These are phyloP conservation scores for Neonectria sp. DNA, from an alignment of 2,329 filamentous ascomycete genomes.

Conservation along the genomic window DNA sequence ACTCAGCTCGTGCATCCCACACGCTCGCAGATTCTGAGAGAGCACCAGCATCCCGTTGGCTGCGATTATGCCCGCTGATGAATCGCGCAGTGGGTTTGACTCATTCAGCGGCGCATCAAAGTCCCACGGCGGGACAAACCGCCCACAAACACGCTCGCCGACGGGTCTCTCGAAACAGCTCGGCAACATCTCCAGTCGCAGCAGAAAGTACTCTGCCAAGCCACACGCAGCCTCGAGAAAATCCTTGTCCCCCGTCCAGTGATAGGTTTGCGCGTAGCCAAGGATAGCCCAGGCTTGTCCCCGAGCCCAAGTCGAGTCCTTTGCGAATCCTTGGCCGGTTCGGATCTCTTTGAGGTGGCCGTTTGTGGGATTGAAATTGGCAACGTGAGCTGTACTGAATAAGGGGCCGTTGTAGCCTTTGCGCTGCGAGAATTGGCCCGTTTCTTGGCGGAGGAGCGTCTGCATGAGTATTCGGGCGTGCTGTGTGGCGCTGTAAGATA, in stretches of 20 bases:
- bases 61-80: slow-evolving; percentile 56
- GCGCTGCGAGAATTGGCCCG: slow-evolving; percentile 17
- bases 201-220: slow-evolving; percentile 66
- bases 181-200: slow-evolving; percentile 54
- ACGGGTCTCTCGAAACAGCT: slow-evolving; percentile 45
- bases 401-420: slow-evolving; percentile 29
- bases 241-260: slow-evolving; percentile 60
- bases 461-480: slow-evolving; percentile 60
- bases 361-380: slow-evolving; percentile 62
- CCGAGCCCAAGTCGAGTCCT: slow-evolving; percentile 65
- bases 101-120: slow-evolving; percentile 62
- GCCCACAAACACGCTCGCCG: slow-evolving; percentile 35
- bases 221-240: slow-evolving; percentile 62
- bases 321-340: slow-evolving; percentile 64
- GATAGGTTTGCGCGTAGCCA: slow-evolving; percentile 65
- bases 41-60: slow-evolving; percentile 58
- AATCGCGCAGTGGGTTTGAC: slow-evolving; percentile 51
- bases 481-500: slow-evolving; percentile 49
- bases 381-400: slow-evolving; percentile 62
- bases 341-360: slow-evolving; percentile 60
- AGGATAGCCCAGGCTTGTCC: slow-evolving; percentile 68
- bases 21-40: slow-evolving; percentile 50
- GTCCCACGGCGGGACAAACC: slow-evolving; percentile 57
- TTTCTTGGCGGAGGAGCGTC: slow-evolving; percentile 58
- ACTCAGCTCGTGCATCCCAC: slow-evolving; percentile 30